Percentiles rank a stretch among this genome's conserved stretches.
phyloP scores from a whole-genome alignment of 2,329 filamentous ascomycete species.

The Botrytis hyacinthi region DNA sequence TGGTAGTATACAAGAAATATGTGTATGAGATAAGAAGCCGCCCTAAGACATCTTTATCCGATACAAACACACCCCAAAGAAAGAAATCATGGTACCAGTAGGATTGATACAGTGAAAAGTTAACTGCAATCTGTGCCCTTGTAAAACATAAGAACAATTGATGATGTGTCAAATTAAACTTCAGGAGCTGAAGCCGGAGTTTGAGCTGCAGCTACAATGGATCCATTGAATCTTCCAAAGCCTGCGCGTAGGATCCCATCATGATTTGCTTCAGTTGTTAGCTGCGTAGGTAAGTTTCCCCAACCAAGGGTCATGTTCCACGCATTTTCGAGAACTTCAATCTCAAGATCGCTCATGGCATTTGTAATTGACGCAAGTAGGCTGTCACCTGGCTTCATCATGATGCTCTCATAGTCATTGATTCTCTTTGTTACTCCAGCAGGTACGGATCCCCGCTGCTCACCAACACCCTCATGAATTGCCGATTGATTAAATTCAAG shows the following conservation, averaged over 20 bases:
- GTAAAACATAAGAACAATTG: background rate
- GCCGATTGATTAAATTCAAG: slow-evolving; percentile 37
- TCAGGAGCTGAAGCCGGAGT: background rate
- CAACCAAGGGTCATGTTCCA: slow-evolving; percentile 34
- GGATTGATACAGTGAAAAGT: background rate
- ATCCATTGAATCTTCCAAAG: slow-evolving; percentile 33
- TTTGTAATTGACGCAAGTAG: slow-evolving; percentile 33
- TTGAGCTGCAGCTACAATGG: slow-evolving; percentile 27
- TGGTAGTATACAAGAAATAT: background rate
- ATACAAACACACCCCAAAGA: background rate
- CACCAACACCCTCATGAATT: slow-evolving; percentile 22
- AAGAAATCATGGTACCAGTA: background rate
- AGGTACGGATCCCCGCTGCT: slow-evolving; percentile 16
- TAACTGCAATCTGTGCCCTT: background rate
- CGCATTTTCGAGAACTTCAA: slow-evolving; percentile 31
- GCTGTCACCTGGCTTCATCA: slow-evolving; percentile 37
- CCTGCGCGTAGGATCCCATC: slow-evolving; percentile 35
- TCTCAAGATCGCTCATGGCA: slow-evolving; percentile 30
- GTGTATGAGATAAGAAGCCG: background rate
- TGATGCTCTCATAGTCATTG: slow-evolving; percentile 31
- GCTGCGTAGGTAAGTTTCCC: slow-evolving; percentile 5
- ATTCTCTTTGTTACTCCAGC: slow-evolving; percentile 30
- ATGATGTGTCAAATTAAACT: background rate
- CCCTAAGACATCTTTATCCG: background rate
- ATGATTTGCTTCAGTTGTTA: slow-evolving; percentile 23